These are phyloP conservation scores for Cryptosporidium canis DNA, from an alignment of 169 alveolate genomes.

Conservation along the genomic window DNA sequence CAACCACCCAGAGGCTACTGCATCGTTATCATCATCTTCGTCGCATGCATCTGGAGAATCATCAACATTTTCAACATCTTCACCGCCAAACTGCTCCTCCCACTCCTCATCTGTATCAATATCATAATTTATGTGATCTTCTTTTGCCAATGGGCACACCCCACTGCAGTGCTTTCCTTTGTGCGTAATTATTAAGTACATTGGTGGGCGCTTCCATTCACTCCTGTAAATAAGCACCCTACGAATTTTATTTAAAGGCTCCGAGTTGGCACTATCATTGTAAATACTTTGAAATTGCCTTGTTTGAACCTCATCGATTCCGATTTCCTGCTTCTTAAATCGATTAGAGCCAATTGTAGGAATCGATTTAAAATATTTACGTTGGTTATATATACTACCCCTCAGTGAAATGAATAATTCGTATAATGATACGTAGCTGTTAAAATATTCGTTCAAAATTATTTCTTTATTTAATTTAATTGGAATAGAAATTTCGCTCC, in stretches of 20 bases:
- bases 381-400: neutral
- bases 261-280: constrained; percentile 14
- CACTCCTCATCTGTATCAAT: constrained; percentile 71
- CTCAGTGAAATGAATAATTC: constrained; percentile 16
- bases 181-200: constrained; percentile 38
- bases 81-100: constrained; percentile 72
- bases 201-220: constrained; percentile 72
- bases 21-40: constrained; percentile 69
- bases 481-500: neutral
- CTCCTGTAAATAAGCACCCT: constrained; percentile 57
- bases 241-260: neutral
- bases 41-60: constrained; percentile 26
- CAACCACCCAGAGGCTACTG: constrained; percentile 69
- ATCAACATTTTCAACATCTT: constrained; percentile 58
- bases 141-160: constrained; percentile 35
- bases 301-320: constrained; percentile 17
- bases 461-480: neutral
- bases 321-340: constrained; percentile 22
- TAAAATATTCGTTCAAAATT: neutral
- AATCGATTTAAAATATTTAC: constrained; percentile 33
- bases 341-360: constrained; percentile 41
- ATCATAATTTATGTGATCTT: constrained; percentile 48
- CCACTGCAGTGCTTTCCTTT: constrained; percentile 53
- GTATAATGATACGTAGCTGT: neutral
- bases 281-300: constrained; percentile 64